These are phyloP conservation scores for Leucocoprinus birnbaumii DNA, from an alignment of 768 basidiomycete genomes.

Conservation along the genomic window DNA sequence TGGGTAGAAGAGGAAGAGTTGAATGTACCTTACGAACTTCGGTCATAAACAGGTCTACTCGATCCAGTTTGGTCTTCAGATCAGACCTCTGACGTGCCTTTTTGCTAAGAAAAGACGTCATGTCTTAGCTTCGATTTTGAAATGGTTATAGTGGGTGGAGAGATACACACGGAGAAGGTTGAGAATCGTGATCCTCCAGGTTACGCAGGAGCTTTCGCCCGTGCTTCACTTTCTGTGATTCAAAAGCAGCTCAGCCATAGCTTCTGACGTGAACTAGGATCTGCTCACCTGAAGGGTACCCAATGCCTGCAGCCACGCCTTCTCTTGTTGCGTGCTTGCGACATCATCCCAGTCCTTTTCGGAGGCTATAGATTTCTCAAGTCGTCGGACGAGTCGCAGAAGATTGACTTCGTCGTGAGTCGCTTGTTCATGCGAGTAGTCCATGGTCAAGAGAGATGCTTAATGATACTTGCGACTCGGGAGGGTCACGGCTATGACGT, in stretches of 20 bases:
- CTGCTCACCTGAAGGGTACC: slow-evolving; percentile 10
- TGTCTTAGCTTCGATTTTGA: background rate
- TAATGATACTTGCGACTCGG: no score
- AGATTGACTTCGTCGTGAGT: slow-evolving; percentile 16
- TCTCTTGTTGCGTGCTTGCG: background rate
- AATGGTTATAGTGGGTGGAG: background rate
- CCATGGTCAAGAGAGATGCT: background rate
- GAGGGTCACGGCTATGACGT: no score
- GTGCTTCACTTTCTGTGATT: slow-evolving; percentile 14
- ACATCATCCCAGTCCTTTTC: slow-evolving; percentile 7
- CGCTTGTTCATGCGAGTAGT: slow-evolving; percentile 5
- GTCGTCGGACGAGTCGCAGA: slow-evolving; percentile 11
- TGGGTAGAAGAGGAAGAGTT: background rate
- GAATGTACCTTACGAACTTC: slow-evolving; percentile 50
- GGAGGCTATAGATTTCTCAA: slow-evolving; percentile 9
- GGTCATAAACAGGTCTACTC: slow-evolving; percentile 49
- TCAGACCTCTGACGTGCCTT: slow-evolving; percentile 42
- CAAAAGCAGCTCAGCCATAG: background rate
- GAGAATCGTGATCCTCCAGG: slow-evolving; percentile 4
- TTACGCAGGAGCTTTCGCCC: slow-evolving; percentile 12
- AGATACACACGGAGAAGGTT: background rate
- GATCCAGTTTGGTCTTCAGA: slow-evolving; percentile 48
- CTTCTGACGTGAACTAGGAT: background rate
- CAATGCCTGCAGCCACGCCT: slow-evolving; percentile 9
- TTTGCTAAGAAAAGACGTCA: slow-evolving; percentile 26